Base-by-base conservation (phyloP, 306 rosid genomes). In the Rubus idaeus region DNA sequence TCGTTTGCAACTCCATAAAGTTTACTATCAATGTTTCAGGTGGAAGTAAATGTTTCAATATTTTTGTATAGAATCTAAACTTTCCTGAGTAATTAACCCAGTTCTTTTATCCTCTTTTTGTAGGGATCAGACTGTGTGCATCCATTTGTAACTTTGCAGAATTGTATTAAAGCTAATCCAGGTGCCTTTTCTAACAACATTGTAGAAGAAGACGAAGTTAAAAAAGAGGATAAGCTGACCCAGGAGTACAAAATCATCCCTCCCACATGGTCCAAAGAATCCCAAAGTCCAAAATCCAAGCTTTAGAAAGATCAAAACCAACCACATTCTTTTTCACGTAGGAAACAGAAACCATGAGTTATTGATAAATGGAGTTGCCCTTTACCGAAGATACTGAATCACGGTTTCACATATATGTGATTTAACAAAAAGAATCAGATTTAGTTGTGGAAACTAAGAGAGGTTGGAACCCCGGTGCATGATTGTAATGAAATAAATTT, bases 101-200 rank as follows among this genome's bases (percentile, higher is more conserved):
- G 17, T 37, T 2, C 5, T 11, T 50, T 70, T 18, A 5, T 3
- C 30, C n/a, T 64, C 68, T 21, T 85, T 77, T 78, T 81, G 77
- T 30, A 94, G 95, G 98, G 98, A 58, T 95, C 97, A 35, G 97
- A 90, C 84, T 95, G 97, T 65, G 95, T 92, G 79, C 86, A 83
- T 74, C 96, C 97, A 40, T 92, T 95, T 74, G 87, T 95, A 69
- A 89, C 89, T 62, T 83, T 95, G 84, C 97, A 95, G 88, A 89
- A 85, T 70, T 95, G 97, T 86, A 92, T 95, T 81, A 95, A 90
- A 86, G 91, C 91, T 75, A 84, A 95, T 78, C 98, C 97, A 49
- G 49, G 87, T 80, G 93, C 95, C 10, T 94, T 94, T 80, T 88
- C 97, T 14, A 83, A 87, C 75, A 91, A 87, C 67, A 20, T 84